Base-by-base conservation (phyloP, 2,329 filamentous ascomycete species). In the Hyphodiscus sp. region DNA sequence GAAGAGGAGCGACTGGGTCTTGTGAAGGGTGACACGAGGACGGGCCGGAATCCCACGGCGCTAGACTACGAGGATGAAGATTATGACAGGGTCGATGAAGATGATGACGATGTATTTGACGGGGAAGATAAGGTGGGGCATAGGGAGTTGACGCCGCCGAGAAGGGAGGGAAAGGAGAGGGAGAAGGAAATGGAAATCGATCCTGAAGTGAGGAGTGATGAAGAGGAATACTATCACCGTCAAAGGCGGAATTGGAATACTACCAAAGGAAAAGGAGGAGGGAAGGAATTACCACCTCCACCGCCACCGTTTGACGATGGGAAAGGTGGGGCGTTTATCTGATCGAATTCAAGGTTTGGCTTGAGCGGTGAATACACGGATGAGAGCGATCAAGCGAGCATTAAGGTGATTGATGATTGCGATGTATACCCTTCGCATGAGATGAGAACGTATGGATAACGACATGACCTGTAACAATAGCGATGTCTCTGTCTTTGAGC, bases 1-100 rank as follows among this genome's bases (percentile, higher is more conserved):
- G 91, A 95, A 67, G 91, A 96, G 71, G 91, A 95, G 70, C 76
- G 82, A 18, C 70, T 92, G 7, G 91, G 90, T 0, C 78, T 96
- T 4, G 90, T 95, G n/a, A 86, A 86, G 61, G 86, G 87, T 23
- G 86, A 90, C 65, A 77, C 75, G 0, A 56, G 56, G 16, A 59
- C 60, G 1, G 59, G 54, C 2, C 47, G 49, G 7, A 41, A 54
- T 19, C 57, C 61, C 11, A 47, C 47, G 1, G 10, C 56, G 5
- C 61, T 61, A 20, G 41, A 51, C 2, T 63, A 62, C 13, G 59
- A 60, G 7, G 58, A 56, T 16, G 60, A 61, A 18, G 58, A 58
- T 10, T 58, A 65, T 13, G 59, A 63, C 29, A 52, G 61, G n/a
- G 58, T 61, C 0, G 57, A 59, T 11, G 44, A 52, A 7, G 49